Base-by-base conservation (phyloP, 352 stramenopile genomes). In the Thraustotheca clavata region DNA sequence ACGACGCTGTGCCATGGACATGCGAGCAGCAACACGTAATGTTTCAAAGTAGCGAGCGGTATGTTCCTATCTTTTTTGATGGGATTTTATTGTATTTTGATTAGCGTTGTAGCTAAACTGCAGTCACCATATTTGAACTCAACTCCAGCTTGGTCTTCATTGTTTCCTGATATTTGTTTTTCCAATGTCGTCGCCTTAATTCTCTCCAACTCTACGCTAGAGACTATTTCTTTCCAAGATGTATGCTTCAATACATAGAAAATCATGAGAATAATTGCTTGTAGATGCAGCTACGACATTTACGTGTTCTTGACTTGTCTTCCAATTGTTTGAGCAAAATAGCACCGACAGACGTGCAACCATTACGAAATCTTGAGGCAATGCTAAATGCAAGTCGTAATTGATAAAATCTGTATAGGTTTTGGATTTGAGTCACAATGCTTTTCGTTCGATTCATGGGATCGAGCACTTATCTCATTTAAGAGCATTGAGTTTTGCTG, bases 261-360 rank as follows among this genome's bases (percentile, higher is more conserved):
- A 2, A 1, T 16, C 3, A 14, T 27, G 14, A 32, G 11, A 35
- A 43, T 62, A n/a, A 8, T 11, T 60, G 27, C 16, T 27, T 50
- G 27, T 70, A 32, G 4, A 49, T 20, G 41, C 24, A 49, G n/a
- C 6, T 90, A 77, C 41, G 80, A 79, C 3, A 73, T 32, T 60
- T 72, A 5, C 54, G 67, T 0, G 71, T 86, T 3, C 55, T 91
- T 0, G 84, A 93, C 67, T 50, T 91, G 32, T 88, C 80, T 0
- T 71, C 57, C 33, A 94, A 91, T 50, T 66, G 69, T n/a, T 52
- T 94, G 11, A 60, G 40, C 18, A 89, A 88, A 32, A 31, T 90
- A 16, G 31, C 35, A 14, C 78, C 87, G 14, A 71, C 80, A 7
- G 73, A 77, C 5, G 59, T 92, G 0, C 41, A 54, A 4, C 68